These are phyloP conservation scores for Zygoascus bituminiphila DNA, from an alignment of 805 yeast genomes.

Conservation along the genomic window DNA sequence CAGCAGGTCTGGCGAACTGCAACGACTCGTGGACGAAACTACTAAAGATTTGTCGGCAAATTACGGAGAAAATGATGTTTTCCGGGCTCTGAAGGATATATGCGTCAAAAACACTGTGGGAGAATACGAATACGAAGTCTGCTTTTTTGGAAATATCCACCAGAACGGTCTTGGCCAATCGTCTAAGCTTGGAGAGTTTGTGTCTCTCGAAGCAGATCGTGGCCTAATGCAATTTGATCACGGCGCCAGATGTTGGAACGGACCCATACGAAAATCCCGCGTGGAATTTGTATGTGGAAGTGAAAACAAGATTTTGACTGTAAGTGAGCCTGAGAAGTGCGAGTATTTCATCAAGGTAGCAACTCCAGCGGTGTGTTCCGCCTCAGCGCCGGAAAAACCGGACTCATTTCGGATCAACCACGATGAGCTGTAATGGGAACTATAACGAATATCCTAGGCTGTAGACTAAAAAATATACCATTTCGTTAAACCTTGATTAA, in stretches of 20 bases:
- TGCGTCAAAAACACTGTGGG: conserved; percentile 49
- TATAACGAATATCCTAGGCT: too few relatives aligned
- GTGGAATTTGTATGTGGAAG: conserved; percentile 64
- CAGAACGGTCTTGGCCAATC: conserved; percentile 45
- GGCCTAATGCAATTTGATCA: conserved; percentile 36
- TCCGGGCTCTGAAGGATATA: conserved; percentile 46
- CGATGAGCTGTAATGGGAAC: conserved; percentile 10
- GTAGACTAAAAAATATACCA: too few relatives aligned
- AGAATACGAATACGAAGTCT: conserved; percentile 61
- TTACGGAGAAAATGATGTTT: conserved; percentile 56
- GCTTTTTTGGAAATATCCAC: conserved; percentile 45
- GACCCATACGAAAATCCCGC: conserved; percentile 69
- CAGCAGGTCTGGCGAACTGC: conserved; percentile 15
- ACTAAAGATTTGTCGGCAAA: conserved; percentile 18
- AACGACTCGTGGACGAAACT: conserved; percentile 13
- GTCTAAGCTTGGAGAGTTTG: conserved; percentile 43
- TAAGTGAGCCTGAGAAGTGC: conserved; percentile 86
- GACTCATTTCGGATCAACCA: conserved; percentile 1
- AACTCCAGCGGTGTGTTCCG: conserved; percentile 26
- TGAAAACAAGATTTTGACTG: conserved; percentile 46
- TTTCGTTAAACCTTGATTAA: too few relatives aligned
- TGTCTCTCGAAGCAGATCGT: conserved; percentile 16
- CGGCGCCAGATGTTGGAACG: conserved; percentile 92
- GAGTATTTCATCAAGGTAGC: conserved; percentile 47
- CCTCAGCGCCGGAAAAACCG: not conserved